These are phyloP conservation scores for Ambrosia artemisiifolia DNA, from an alignment of 129 eudicot species.

Conservation along the genomic window DNA sequence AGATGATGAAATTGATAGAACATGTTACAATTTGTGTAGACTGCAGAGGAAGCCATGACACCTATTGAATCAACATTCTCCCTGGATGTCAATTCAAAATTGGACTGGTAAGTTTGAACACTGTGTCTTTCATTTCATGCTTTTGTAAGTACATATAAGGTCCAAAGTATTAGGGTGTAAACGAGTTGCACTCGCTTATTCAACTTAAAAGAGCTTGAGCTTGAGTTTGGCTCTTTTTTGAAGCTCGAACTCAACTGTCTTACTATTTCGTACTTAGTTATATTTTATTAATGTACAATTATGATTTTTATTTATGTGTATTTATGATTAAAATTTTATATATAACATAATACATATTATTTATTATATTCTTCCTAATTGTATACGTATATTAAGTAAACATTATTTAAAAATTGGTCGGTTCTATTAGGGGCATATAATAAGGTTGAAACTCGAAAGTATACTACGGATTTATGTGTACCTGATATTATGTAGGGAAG, in stretches of 20 bases:
- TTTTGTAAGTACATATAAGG: neutral
- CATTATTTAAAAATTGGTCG: neutral
- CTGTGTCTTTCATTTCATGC: neutral
- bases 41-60: conserved; percentile 99
- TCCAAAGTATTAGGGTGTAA: neutral
- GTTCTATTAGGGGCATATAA: neutral
- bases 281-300: too few species aligned
- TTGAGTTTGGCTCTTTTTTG: too few species aligned
- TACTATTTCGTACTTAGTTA: too few species aligned
- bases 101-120: conserved; percentile 67
- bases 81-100: conserved; percentile 79
- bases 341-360: too few species aligned
- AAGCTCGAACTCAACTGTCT: too few species aligned
- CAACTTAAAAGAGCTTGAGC: neutral
- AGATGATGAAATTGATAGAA: neutral
- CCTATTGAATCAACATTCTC: conserved; percentile 98
- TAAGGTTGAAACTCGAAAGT: neutral
- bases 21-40: conserved; percentile 46
- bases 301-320: too few species aligned
- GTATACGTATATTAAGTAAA: too few species aligned
- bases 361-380: too few species aligned
- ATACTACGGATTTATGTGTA: conserved; percentile 12
- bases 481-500: conserved; percentile 68
- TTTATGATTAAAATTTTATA: too few species aligned
- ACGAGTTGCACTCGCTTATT: neutral